phyloP scores from a whole-genome alignment of 2,329 filamentous ascomycete species.

The Cladosporium sp. region DNA sequence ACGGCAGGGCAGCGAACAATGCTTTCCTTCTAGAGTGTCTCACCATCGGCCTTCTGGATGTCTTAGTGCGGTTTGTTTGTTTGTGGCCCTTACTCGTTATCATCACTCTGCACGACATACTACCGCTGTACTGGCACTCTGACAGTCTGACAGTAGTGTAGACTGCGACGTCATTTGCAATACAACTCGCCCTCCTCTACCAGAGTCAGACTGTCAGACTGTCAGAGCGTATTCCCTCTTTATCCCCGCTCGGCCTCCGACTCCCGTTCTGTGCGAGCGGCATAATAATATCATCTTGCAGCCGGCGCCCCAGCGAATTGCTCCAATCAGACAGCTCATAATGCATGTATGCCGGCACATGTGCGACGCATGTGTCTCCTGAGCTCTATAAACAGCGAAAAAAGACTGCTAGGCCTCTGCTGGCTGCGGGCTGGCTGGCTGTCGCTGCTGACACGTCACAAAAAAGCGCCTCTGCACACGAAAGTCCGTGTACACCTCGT shows the following conservation, averaged over 20 bases:
- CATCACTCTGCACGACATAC: constrained; percentile 11
- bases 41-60: constrained; percentile 7
- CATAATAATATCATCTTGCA: too few species aligned
- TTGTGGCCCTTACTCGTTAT: constrained; percentile 1
- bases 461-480: too few species aligned
- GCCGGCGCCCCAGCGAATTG: background rate
- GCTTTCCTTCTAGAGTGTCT: constrained; percentile 11
- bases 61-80: constrained; percentile 1
- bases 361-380: constrained; percentile 9
- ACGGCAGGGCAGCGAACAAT: too few species aligned
- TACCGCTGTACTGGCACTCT: too few species aligned
- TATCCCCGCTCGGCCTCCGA: too few species aligned
- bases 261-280: too few species aligned
- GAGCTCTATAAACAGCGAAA: constrained; percentile 2
- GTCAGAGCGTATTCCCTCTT: too few species aligned
- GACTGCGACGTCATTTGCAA: constrained; percentile 1
- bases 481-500: background rate
- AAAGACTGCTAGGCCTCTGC: too few species aligned
- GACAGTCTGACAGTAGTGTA: too few species aligned
- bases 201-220: background rate
- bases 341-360: background rate
- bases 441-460: too few species aligned
- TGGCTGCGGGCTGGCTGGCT: too few species aligned
- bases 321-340: constrained; percentile 2
- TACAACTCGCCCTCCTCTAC: background rate